phyloP scores from a whole-genome alignment of 2,329 filamentous ascomycete species.

The Gliomastix tumulicola region DNA sequence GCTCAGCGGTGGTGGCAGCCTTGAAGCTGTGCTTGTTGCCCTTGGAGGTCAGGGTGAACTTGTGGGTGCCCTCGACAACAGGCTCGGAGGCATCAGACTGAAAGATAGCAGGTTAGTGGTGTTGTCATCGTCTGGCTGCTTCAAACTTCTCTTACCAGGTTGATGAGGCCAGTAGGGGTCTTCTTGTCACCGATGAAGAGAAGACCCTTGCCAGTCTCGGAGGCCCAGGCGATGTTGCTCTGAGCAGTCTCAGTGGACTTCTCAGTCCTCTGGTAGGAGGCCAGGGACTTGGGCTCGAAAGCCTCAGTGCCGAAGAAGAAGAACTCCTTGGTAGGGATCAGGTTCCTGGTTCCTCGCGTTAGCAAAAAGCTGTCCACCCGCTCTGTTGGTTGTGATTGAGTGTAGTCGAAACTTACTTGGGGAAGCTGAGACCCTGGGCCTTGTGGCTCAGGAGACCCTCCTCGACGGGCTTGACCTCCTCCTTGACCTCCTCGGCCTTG shows the following conservation, averaged over 20 bases:
- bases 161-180: slow-evolving; percentile 73
- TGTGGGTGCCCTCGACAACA: slow-evolving; percentile 65
- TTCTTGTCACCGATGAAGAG: slow-evolving; percentile 87
- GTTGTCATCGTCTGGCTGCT: background rate
- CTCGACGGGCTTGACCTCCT: slow-evolving; percentile 62
- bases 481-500: slow-evolving; percentile 36
- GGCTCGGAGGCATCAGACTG: slow-evolving; percentile 62
- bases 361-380: slow-evolving; percentile 12
- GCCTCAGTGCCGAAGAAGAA: slow-evolving; percentile 79
- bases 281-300: slow-evolving; percentile 66
- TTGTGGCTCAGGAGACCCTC: slow-evolving; percentile 89
- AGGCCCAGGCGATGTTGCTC: slow-evolving; percentile 80
- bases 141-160: slow-evolving; percentile 57
- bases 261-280: slow-evolving; percentile 77
- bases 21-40: slow-evolving; percentile 94
- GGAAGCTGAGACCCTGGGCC: slow-evolving; percentile 69
- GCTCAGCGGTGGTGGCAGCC: slow-evolving; percentile 65
- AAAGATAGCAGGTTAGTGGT: slow-evolving; percentile 18
- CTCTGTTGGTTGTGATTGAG: too few relatives aligned
- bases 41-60: slow-evolving; percentile 80
- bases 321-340: slow-evolving; percentile 87
- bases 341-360: slow-evolving; percentile 51
- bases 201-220: slow-evolving; percentile 90
- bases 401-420: slow-evolving; percentile 65
- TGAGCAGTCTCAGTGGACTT: slow-evolving; percentile 72